phyloP scores from a whole-genome alignment of 164 flowering plant species.

The Brasenia schreberi region DNA sequence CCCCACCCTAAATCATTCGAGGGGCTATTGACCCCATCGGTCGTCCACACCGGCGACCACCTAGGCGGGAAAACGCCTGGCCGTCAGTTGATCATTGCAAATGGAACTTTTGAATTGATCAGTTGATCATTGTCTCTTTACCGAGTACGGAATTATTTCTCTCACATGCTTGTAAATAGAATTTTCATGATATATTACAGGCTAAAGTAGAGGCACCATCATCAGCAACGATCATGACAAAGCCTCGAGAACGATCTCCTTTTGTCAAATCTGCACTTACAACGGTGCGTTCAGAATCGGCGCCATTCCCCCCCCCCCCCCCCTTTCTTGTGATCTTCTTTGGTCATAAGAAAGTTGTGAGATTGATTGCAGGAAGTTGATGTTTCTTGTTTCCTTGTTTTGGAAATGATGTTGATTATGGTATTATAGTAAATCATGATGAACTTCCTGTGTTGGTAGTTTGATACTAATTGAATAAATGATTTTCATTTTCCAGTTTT shows the following conservation, averaged over 20 bases:
- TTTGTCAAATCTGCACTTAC: slow-evolving; percentile 64
- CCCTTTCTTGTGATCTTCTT: neutral
- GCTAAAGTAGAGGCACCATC: slow-evolving; percentile 62
- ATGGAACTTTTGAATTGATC: too few species aligned
- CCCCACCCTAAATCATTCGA: too few species aligned
- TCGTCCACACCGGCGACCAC: too few species aligned
- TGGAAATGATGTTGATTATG: neutral
- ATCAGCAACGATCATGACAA: slow-evolving; percentile 75
- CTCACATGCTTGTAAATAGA: too few species aligned
- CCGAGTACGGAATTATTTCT: too few species aligned
- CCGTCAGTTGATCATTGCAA: too few species aligned
- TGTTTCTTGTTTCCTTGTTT: neutral
- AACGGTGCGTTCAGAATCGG: slow-evolving; percentile 36
- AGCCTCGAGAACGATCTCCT: slow-evolving; percentile 51
- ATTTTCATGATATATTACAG: too few species aligned
- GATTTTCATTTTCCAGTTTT: neutral
- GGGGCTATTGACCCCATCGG: too few species aligned
- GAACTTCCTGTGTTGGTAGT: neutral
- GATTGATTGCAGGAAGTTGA: neutral
- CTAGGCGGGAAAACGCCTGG: too few species aligned
- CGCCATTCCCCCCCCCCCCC: neutral
- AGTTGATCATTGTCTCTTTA: too few species aligned
- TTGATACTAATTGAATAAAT: neutral
- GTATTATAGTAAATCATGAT: neutral
- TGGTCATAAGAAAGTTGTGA: neutral